Evolutionary conservation across 1,284 basidiomycete genomes (phyloP).

Genomic region (Termitomyces sp.): DNA sequence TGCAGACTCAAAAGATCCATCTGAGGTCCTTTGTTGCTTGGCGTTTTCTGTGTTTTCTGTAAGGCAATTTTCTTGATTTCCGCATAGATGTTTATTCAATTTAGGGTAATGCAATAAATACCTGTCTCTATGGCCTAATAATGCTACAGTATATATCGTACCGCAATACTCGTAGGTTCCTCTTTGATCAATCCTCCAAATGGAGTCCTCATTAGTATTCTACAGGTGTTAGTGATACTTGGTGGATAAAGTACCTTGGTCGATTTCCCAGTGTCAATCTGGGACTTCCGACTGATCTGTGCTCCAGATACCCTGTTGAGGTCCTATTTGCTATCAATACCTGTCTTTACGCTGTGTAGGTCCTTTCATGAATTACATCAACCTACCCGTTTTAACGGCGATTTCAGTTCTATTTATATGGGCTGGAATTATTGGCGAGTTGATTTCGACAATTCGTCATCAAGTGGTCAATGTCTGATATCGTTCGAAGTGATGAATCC

Average conservation of each 20-base stretch:
- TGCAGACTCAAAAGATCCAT: not conserved
- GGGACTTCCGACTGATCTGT: not conserved
- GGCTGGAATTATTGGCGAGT: conserved; percentile 19
- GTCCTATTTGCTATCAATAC: conserved; percentile 11
- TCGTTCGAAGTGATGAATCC: conserved; percentile 13
- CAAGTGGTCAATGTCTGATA: not conserved
- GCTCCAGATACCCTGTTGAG: conserved; percentile 1
- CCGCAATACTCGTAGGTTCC: conserved; percentile 17
- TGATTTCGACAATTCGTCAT: not conserved
- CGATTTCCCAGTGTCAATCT: not conserved
- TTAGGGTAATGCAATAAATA: conserved; percentile 15
- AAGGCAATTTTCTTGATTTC: not conserved
- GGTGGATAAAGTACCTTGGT: conserved; percentile 10
- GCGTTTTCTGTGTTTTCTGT: conserved; percentile 21
- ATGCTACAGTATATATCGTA: conserved; percentile 21
- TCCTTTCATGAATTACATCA: not conserved
- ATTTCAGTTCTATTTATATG: conserved; percentile 19
- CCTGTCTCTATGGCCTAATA: conserved; percentile 20
- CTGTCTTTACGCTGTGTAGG: conserved; percentile 11
- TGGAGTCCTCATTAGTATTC: not conserved
- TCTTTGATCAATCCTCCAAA: not conserved
- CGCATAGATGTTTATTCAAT: not conserved
- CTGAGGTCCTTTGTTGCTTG: conserved; percentile 20
- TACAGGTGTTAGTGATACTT: conserved; percentile 9
- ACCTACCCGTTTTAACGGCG: not conserved